Evolutionary conservation across 441 rosid genomes (phyloP).

Genomic region (Metrosideros polymorpha): DNA sequence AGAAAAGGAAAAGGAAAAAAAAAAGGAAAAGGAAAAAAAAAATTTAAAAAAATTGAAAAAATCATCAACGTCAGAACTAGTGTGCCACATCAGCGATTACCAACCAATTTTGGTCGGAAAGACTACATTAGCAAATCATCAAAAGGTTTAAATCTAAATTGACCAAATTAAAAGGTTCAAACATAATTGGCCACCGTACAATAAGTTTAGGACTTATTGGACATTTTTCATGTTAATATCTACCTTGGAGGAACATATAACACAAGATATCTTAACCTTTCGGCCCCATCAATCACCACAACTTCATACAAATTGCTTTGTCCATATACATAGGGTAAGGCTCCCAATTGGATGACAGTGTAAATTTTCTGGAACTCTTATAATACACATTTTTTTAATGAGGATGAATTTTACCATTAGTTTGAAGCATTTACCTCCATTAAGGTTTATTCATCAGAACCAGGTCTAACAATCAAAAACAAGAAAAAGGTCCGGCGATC

Average conservation of each 20-base stretch:
- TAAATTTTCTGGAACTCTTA: background rate
- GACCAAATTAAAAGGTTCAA: background rate
- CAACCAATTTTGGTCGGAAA: too few species aligned
- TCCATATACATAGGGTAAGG: background rate
- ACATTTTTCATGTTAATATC: background rate
- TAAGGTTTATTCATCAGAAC: background rate
- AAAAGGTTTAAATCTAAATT: too few species aligned
- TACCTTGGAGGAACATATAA: background rate
- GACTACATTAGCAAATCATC: too few species aligned
- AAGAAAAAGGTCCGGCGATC: background rate
- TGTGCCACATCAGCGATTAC: background rate
- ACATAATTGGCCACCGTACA: background rate
- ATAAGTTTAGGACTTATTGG: background rate
- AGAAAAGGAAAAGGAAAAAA: too few species aligned
- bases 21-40: too few species aligned
- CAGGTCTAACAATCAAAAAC: background rate
- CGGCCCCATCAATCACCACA: background rate
- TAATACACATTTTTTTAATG: background rate
- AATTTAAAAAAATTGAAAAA: too few species aligned
- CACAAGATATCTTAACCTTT: background rate
- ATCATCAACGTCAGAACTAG: accelerated
- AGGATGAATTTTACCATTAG: background rate
- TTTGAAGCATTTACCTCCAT: background rate
- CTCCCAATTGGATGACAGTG: background rate
- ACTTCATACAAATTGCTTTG: background rate